phyloP scores from a whole-genome alignment of 1,284 basidiomycete species.

The Rhodofomes roseus region DNA sequence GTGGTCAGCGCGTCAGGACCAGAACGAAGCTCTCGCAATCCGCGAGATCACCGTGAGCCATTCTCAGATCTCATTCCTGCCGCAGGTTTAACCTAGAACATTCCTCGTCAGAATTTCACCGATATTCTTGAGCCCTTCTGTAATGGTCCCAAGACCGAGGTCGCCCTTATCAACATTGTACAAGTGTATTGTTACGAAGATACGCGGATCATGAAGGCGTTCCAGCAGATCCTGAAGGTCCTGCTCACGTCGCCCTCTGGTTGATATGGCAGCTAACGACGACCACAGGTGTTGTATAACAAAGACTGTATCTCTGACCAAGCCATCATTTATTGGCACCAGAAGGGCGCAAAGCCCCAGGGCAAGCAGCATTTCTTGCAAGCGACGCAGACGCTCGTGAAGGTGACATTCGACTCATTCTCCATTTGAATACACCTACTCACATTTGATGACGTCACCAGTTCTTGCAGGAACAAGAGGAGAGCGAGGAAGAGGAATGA shows the following conservation, averaged over 20 bases:
- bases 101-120: slow-evolving; percentile 64
- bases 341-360: slow-evolving; percentile 94
- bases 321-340: slow-evolving; percentile 96
- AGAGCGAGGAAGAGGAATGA: slow-evolving; percentile 66
- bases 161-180: slow-evolving; percentile 88
- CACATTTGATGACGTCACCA: slow-evolving; percentile 27
- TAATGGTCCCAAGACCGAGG: slow-evolving; percentile 82
- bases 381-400: slow-evolving; percentile 83
- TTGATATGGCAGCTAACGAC: background rate
- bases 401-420: slow-evolving; percentile 52
- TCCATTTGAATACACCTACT: background rate
- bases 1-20: slow-evolving; percentile 85
- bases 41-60: slow-evolving; percentile 75
- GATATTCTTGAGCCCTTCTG: slow-evolving; percentile 89
- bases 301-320: slow-evolving; percentile 92
- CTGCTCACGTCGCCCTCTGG: slow-evolving; percentile 10
- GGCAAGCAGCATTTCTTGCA: slow-evolving; percentile 95
- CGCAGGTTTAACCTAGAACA: background rate
- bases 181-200: slow-evolving; percentile 96
- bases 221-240: slow-evolving; percentile 90
- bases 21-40: slow-evolving; percentile 81
- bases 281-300: slow-evolving; percentile 83
- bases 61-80: background rate
- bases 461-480: slow-evolving; percentile 81
- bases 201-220: slow-evolving; percentile 89